phyloP scores from a whole-genome alignment of 2,329 filamentous ascomycete species.

The Penicillium sp. region DNA sequence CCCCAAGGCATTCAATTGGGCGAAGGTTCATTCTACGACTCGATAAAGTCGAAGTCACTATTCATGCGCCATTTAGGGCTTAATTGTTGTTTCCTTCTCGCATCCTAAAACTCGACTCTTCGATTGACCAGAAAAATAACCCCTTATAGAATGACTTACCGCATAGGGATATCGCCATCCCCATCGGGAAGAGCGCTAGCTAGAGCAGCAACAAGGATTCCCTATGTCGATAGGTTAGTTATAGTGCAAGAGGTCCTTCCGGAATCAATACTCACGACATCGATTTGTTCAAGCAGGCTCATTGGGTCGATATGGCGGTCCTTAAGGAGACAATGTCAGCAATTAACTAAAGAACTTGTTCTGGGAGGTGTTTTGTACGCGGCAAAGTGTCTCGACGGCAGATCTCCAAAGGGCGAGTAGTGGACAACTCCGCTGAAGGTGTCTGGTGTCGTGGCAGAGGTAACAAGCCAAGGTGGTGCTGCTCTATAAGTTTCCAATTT shows the following conservation, averaged over 20 bases:
- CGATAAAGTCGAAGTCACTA: not conserved
- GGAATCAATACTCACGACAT: not conserved
- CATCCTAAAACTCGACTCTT: not conserved
- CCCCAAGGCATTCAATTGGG: not conserved
- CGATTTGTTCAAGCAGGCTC: not conserved
- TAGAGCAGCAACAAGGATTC: not conserved
- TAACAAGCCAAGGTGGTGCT: not conserved
- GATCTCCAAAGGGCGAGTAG: not conserved
- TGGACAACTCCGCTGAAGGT: not conserved
- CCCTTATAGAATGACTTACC: not conserved
- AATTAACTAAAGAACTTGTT: fast-evolving
- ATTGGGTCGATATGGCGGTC: not conserved
- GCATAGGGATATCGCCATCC: slow-evolving; percentile 2
- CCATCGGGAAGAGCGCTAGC: not conserved
- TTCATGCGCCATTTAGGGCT: not conserved
- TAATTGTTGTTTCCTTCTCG: not conserved
- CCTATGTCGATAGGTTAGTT: not conserved
- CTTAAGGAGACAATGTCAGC: not conserved
- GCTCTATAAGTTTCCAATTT: not conserved
- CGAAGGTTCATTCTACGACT: not conserved
- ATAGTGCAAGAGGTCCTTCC: not conserved
- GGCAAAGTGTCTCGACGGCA: not conserved
- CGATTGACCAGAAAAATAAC: not conserved
- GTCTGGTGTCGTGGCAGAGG: not conserved
- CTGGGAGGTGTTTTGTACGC: not conserved